Base-by-base conservation (phyloP, 192 early-diverging fungal species). In the Coemansia sp. region DNA sequence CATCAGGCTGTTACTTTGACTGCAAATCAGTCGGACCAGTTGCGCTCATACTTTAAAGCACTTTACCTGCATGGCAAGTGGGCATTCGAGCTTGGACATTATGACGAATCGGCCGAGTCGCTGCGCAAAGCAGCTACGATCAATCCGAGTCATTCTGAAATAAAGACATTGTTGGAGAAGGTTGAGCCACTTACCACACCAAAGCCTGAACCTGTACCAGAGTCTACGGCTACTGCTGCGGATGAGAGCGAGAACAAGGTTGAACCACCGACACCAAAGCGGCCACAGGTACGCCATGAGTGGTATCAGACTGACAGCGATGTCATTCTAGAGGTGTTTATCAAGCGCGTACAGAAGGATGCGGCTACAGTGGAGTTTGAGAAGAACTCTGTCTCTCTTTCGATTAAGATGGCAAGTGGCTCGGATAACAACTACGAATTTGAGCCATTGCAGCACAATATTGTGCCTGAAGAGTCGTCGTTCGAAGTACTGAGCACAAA, bases 301-400 rank as follows among this genome's bases (percentile, higher is more conserved):
- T 98, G 95, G 96, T 97, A 92, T 81, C 97, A 99, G 76, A 99
- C 90, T 67, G 97, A 98, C 62, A 71, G 82, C 24, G 88, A 77
- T 77, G 90, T 99, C 30, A 95, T 89, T 11, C 73, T 99, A 39
- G 87, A 90, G 50, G 84, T 99, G 46, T 97, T 98, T 71, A 89
- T 95, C 80, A 97, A 95, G 85, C 91, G 92, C 21, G 79, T 91
- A 31, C 88, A 89, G 66, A 76, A 86, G 63, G 93, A 93, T 3
- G 70, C 88, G 0, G 87, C 91, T 1, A 68, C 84, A 27, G 67
- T 98, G 70, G 85, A 87, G 57, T 87, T 95, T 65, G 68, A 80
- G 0, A 74, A 83, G 1, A 83, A 75, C 10, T 69, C 89, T 3
- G 84, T 89, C 77, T 93, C 93, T 1, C 85, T 98, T 2, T 87